Percentiles rank a stretch among this genome's conserved stretches.
Conservation (phyloP, 345 rosid species). For the Euphorbia peplus region DNA sequence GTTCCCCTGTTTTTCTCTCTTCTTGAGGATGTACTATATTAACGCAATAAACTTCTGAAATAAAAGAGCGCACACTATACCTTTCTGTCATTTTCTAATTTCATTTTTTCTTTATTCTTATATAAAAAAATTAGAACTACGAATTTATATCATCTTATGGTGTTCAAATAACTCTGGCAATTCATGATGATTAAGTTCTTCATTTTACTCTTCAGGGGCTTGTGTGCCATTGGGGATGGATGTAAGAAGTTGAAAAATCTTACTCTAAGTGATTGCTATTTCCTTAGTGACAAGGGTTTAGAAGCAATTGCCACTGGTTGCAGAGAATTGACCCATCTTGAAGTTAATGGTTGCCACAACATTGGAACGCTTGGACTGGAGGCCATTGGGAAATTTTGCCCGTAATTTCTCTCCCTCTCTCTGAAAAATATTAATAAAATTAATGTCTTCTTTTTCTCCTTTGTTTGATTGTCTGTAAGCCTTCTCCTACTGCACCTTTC, state of each 20-base stretch:
- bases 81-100: background rate
- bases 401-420: conserved; percentile 36
- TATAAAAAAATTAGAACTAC: background rate
- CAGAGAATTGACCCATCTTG: conserved; percentile 71
- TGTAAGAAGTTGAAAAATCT: conserved; percentile 75
- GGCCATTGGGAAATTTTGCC: conserved; percentile 78
- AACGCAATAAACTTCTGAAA: background rate
- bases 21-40: background rate
- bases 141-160: background rate
- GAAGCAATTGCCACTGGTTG: conserved; percentile 79
- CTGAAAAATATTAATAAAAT: no score
- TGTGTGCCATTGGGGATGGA: conserved; percentile 65
- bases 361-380: conserved; percentile 78
- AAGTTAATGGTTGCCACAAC: conserved; percentile 89
- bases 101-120: background rate
- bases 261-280: conserved; percentile 74
- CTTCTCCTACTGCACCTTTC: background rate
- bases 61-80: background rate
- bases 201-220: conserved; percentile 62
- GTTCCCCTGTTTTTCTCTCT: background rate
- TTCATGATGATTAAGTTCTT: conserved; percentile 6
- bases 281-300: conserved; percentile 71
- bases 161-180: background rate
- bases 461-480: no score
- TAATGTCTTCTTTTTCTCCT: background rate